Conservation (phyloP, 345 rosid species). For the Psidium friedrichsthalianum region DNA sequence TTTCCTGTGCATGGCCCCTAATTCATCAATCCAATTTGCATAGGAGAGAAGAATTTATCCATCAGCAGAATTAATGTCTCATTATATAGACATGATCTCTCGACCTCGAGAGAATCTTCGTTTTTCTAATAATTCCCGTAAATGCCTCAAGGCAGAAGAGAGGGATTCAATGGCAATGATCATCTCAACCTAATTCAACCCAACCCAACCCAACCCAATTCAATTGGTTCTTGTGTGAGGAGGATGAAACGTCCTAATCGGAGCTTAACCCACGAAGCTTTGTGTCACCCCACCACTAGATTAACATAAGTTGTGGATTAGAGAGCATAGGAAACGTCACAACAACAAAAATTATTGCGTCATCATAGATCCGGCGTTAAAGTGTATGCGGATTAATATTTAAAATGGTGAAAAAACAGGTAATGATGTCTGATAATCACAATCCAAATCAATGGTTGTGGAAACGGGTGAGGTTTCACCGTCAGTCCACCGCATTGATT, state of each 20-base stretch:
- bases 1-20: rapidly evolving
- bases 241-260: background rate
- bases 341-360: background rate
- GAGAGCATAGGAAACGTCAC: background rate
- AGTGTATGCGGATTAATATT: too few relatives aligned
- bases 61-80: too few relatives aligned
- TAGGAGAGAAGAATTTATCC: rapidly evolving
- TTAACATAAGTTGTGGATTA: background rate
- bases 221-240: background rate
- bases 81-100: too few relatives aligned
- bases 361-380: background rate
- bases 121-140: too few relatives aligned
- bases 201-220: background rate
- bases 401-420: background rate
- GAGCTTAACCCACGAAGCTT: background rate
- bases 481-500: background rate
- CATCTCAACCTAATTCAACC: background rate
- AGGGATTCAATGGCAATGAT: background rate
- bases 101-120: too few relatives aligned
- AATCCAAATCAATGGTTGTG: background rate
- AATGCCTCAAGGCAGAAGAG: background rate
- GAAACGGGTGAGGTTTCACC: background rate
- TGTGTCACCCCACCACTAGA: background rate
- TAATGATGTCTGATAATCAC: background rate
- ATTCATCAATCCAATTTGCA: background rate